Percentiles rank a stretch among this genome's conserved stretches.
These are phyloP conservation scores for Solanum lycopersicoides DNA, from an alignment of 257 asterid genomes.

Conservation along the genomic window DNA sequence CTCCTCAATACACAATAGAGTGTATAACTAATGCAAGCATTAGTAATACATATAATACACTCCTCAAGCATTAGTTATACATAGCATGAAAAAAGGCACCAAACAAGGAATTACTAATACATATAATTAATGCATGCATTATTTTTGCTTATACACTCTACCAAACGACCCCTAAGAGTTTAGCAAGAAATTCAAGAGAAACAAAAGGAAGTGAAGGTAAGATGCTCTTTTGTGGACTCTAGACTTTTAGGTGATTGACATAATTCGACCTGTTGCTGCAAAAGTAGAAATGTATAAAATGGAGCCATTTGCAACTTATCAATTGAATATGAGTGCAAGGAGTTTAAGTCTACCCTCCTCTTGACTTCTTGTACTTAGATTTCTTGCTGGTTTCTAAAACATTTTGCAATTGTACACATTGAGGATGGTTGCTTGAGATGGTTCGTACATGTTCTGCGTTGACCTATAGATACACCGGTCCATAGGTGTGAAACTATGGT, in stretches of 20 bases:
- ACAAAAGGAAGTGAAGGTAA: background rate
- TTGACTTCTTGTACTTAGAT: background rate
- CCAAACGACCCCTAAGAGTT: background rate
- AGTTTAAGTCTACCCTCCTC: background rate
- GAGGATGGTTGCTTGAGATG: background rate
- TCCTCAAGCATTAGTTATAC: too few species aligned
- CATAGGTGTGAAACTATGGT: background rate
- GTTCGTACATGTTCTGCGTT: background rate
- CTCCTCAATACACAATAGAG: too few species aligned
- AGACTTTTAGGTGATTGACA: background rate
- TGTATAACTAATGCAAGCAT: too few species aligned
- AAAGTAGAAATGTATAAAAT: background rate
- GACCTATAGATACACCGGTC: background rate
- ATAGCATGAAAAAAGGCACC: too few species aligned
- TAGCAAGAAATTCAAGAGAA: background rate
- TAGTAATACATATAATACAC: too few species aligned
- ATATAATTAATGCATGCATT: too few species aligned
- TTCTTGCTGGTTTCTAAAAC: background rate
- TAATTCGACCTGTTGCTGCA: background rate
- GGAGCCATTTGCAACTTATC: background rate
- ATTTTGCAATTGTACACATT: background rate
- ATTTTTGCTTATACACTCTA: too few species aligned
- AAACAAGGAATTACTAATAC: too few species aligned
- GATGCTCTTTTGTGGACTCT: background rate
- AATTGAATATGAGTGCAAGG: background rate